Evolutionary conservation across 352 stramenopile species (phyloP).

Genomic region (Halophytophthora batemanensis): DNA sequence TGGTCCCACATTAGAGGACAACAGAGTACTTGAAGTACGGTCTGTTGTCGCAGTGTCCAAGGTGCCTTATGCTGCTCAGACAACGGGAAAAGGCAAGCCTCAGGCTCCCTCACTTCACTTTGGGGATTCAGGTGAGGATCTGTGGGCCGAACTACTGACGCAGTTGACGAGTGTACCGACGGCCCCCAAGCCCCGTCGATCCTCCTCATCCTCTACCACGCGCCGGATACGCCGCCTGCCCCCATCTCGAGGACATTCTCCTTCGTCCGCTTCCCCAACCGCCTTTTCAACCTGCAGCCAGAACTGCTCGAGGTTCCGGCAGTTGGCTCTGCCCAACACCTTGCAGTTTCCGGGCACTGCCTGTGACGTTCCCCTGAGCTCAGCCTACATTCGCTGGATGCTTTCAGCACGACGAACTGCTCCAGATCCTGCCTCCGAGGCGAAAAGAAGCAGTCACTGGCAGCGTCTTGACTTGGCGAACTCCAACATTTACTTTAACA

Average conservation of each 20-base stretch:
- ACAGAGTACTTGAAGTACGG: conserved; percentile 14
- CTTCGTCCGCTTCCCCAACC: not conserved
- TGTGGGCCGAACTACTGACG: conserved; percentile 21
- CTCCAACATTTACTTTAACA: conserved; percentile 37
- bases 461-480: conserved; percentile 6
- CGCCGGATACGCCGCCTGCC: conserved; percentile 21
- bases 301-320: conserved; percentile 22
- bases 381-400: conserved; percentile 31
- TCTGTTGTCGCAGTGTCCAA: conserved; percentile 18
- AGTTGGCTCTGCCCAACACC: conserved; percentile 13
- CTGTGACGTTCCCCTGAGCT: conserved; percentile 37
- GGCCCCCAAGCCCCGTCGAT: not conserved
- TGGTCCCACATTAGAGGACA: conserved; percentile 19
- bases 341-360: conserved; percentile 29
- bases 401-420: conserved; percentile 3
- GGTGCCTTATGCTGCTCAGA: not conserved
- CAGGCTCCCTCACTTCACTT: conserved; percentile 31
- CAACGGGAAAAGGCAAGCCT: conserved; percentile 6
- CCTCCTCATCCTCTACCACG: conserved; percentile 14
- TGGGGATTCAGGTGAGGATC: conserved; percentile 12
- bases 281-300: conserved; percentile 5
- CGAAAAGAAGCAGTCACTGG: not conserved
- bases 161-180: conserved; percentile 2
- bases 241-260: not conserved
- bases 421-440: not conserved